Percentiles rank a stretch among this genome's conserved stretches.
Evolutionary conservation across 2,329 filamentous ascomycete species (phyloP).

Genomic region (Pseudocercospora macadamiae): DNA sequence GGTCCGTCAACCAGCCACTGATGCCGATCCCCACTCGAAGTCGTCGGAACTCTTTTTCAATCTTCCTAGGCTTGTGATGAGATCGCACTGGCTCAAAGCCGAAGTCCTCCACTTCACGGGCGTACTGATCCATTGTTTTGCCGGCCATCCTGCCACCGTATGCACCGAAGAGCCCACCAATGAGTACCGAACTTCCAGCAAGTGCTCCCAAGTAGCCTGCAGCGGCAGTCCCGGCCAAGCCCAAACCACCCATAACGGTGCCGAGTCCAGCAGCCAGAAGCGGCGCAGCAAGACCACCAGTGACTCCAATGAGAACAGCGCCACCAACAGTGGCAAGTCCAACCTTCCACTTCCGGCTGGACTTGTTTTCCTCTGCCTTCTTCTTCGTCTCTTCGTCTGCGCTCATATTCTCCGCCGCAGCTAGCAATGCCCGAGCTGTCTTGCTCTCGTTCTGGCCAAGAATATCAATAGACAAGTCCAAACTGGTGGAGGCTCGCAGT

Average conservation of each 20-base stretch:
- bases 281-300: slow-evolving; percentile 76
- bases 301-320: slow-evolving; percentile 82
- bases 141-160: slow-evolving; percentile 81
- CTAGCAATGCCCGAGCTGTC: slow-evolving; percentile 73
- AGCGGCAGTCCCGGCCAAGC: slow-evolving; percentile 61
- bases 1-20: slow-evolving; percentile 76
- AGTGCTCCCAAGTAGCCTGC: slow-evolving; percentile 79
- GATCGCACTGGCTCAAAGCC: slow-evolving; percentile 76
- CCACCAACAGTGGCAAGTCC: slow-evolving; percentile 86
- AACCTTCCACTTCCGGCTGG: slow-evolving; percentile 75
- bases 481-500: slow-evolving; percentile 38
- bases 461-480: slow-evolving; percentile 37
- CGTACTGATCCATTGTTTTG: slow-evolving; percentile 86
- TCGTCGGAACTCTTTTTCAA: slow-evolving; percentile 51
- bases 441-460: slow-evolving; percentile 59
- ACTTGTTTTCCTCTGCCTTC: slow-evolving; percentile 67
- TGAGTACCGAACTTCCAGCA: slow-evolving; percentile 75
- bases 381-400: slow-evolving; percentile 77
- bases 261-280: slow-evolving; percentile 79
- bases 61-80: slow-evolving; percentile 56
- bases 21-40: slow-evolving; percentile 82
- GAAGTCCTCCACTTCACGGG: slow-evolving; percentile 85
- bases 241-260: slow-evolving; percentile 52
- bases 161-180: slow-evolving; percentile 88
- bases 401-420: slow-evolving; percentile 75